Evolutionary conservation across 2,329 filamentous ascomycete species (phyloP).

Genomic region (Kalmusia sp.): DNA sequence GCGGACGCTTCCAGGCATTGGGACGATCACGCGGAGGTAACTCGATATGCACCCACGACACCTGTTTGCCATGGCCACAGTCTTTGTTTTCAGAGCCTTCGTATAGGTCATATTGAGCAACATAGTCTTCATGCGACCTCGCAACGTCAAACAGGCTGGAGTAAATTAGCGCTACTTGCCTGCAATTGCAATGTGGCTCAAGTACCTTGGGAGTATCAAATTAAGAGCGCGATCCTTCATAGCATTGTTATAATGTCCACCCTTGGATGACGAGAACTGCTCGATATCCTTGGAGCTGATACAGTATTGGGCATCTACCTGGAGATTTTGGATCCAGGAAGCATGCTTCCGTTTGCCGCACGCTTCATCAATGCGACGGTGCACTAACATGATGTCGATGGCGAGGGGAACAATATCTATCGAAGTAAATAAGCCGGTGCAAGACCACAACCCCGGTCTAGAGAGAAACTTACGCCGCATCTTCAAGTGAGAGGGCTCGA

Average conservation of each 20-base stretch:
- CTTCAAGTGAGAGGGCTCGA: conserved; percentile 42
- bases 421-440: conserved; percentile 10
- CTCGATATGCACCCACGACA: conserved; percentile 32
- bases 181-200: not conserved
- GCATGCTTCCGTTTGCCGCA: conserved; percentile 24
- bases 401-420: conserved; percentile 35
- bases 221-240: conserved; percentile 36
- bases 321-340: conserved; percentile 34
- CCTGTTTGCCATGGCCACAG: conserved; percentile 25
- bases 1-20: not conserved
- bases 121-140: conserved; percentile 36
- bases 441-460: not conserved
- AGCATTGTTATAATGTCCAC: conserved; percentile 24
- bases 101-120: conserved; percentile 31
- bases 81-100: conserved; percentile 28
- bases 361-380: conserved; percentile 29
- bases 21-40: conserved; percentile 19
- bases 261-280: conserved; percentile 36
- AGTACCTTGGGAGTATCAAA: conserved; percentile 26
- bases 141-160: conserved; percentile 36
- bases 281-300: conserved; percentile 29
- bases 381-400: conserved; percentile 38
- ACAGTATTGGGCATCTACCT: conserved; percentile 25
- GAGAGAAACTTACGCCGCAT: conserved; percentile 26
- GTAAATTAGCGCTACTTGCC: not conserved